Evolutionary conservation across 345 rosid genomes (phyloP), one percentile per base, ranked within the genome.

Genomic region (Moringa oleifera): DNA sequence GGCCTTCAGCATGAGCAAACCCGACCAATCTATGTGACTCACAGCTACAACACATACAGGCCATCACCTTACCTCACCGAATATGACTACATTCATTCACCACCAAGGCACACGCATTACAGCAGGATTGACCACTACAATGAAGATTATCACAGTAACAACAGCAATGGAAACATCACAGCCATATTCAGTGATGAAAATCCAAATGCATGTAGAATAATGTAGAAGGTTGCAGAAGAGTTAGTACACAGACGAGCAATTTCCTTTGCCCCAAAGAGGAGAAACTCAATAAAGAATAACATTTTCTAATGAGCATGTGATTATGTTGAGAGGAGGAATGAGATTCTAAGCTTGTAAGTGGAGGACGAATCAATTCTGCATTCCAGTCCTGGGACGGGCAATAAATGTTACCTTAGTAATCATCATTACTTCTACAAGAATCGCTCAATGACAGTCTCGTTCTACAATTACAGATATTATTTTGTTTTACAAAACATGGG

Each of bases 131-230:
- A 78, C 51, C 75, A 67, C 49, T 70, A 78, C 49, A 74, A 24
- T 11, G 78, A 72, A 8, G 79, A 68, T 53, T 72, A 75, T 59
- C 75, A 72, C 57, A 71, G 69, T 19, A 67, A 55, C 57, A 59
- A 73, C 20, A 63, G 68, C 18, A 84, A 65, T 53, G 75, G 80
- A 36, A 86, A 79, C 63, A 75, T 85, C 28, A 65, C 86, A 49
- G 83, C 90, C 12, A 79, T 87, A 20, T 87, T 87, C 61, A 87
- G 95, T 12, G 90, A 87, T 2, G 90, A 87, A 72, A 85, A 87
- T 67, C 95, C 88, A 17, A 79, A 87, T 64, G 86, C 90, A 17
- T 85, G 88, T 56, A 67, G 57, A 46, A 68, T 82, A 51, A 67
- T 76, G 78, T 84, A 83, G 65, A 70, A 54, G 60, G 54, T 20